phyloP scores from a whole-genome alignment of 495 filamentous ascomycete species.

The Annulohypoxylon moriforme region DNA sequence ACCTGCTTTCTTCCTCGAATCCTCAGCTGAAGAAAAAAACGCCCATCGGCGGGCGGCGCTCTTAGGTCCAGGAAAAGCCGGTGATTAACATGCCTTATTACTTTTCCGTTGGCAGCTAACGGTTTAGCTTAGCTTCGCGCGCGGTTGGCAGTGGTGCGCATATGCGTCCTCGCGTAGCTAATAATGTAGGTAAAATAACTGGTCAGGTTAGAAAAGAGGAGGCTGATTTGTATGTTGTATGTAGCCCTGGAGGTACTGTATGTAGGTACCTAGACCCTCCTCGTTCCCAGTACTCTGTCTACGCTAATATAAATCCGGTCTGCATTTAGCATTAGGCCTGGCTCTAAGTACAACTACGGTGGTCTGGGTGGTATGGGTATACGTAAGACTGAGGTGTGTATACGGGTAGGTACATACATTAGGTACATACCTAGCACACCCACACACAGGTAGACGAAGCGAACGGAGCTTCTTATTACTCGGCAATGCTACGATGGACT shows the following conservation, averaged over 20 bases:
- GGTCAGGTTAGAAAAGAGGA: constrained; percentile 9
- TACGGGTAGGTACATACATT: neutral
- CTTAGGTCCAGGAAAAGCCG: neutral
- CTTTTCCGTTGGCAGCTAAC: constrained; percentile 3
- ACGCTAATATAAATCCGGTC: constrained; percentile 40
- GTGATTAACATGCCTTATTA: neutral
- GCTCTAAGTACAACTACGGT: neutral
- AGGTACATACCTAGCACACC: neutral
- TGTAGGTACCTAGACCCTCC: neutral
- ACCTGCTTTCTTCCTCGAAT: neutral
- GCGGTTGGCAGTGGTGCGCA: neutral
- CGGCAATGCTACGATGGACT: constrained; percentile 42
- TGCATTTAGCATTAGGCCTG: constrained; percentile 19
- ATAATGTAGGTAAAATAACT: neutral
- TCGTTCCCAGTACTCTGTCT: constrained; percentile 26
- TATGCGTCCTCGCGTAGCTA: neutral
- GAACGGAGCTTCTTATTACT: constrained; percentile 32
- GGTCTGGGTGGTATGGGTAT: constrained; percentile 1
- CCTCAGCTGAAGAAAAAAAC: neutral
- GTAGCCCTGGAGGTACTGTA: constrained; percentile 4
- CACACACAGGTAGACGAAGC: neutral
- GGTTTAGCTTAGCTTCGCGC: neutral
- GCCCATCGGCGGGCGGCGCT: no score
- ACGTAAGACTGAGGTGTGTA: neutral
- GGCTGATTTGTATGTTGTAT: constrained; percentile 26